Base-by-base conservation (phyloP, 208 protist species). In the Trypanosoma mega region DNA sequence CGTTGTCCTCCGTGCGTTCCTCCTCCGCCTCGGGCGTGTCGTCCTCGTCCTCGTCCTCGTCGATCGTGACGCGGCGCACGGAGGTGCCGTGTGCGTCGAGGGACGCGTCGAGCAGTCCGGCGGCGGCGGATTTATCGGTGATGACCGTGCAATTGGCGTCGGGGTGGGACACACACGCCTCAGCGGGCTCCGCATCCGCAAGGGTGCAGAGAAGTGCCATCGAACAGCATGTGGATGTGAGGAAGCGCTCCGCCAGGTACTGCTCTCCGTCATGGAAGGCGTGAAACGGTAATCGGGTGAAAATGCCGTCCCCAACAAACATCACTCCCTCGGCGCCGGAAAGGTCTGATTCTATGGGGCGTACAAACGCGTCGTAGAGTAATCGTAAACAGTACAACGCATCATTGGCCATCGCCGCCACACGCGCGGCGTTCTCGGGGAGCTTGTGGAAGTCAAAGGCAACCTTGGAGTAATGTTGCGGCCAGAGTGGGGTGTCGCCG, bases 401-500 rank as follows among this genome's bases (percentile, higher is more conserved):
- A 24, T 78, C 68, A 0, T 30, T 43, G 11, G 3, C 18, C 18
- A 80, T 48, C 14, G 39, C 56, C 30, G 18, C 24, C 1, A 60
- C 44, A 11, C 36, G 47, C 39, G 31, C 30, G 3, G 59, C 49
- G 52, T 62, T 60, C 31, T 55, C 47, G 23, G 51, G 34, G 8
- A 26, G 48, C 55, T 70, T 50, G 21, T 47, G 49, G 43, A 68
- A 80, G 44, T 68, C 55, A 72, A 78, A 80, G 4, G 73, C 78
- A 8, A 63, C 69, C 20, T 71, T 74, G 41, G 65, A 76, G 67
- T 85, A 85, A 29, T 80, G 56, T 49, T 85, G 78, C 21, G 78
- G 78, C 74, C 78, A 85, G 5, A 85, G 66, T 16, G 78, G 73
- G 2, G 78, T 85, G 37, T 85, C 78, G 9, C 78, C 78, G 55